A percentile compares a stretch with the other conserved stretches of the same genome.
These are phyloP conservation scores for Tulasnella sp. DNA, from an alignment of 768 basidiomycete genomes.

Conservation along the genomic window DNA sequence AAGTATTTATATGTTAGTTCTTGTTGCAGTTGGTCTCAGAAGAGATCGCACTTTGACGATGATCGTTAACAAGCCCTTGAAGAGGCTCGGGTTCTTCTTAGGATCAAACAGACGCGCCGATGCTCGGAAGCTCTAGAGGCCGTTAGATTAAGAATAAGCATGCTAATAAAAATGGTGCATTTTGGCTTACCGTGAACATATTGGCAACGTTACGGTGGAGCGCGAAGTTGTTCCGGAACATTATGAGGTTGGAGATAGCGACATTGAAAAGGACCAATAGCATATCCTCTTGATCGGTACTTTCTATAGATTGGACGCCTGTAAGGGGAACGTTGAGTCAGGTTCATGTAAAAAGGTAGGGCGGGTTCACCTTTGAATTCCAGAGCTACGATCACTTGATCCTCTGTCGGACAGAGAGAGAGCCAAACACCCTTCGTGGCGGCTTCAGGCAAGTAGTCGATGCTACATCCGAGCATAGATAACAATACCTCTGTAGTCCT, in stretches of 20 bases:
- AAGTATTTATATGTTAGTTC: no score
- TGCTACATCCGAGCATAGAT: background rate
- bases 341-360: background rate
- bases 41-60: constrained; percentile 53
- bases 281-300: constrained; percentile 60
- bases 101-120: constrained; percentile 50
- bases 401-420: constrained; percentile 59
- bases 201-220: constrained; percentile 58
- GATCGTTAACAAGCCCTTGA: constrained; percentile 56
- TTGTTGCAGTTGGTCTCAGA: no score
- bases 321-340: no score
- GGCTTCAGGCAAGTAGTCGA: background rate
- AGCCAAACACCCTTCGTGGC: constrained; percentile 56
- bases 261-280: constrained; percentile 62
- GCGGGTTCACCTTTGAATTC: constrained; percentile 55
- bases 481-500: constrained; percentile 10
- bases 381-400: constrained; percentile 53
- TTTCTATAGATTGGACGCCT: constrained; percentile 61
- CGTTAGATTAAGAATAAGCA: background rate
- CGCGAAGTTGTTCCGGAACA: constrained; percentile 65
- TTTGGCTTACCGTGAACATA: constrained; percentile 49
- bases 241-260: constrained; percentile 57
- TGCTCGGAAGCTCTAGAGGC: constrained; percentile 30
- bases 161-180: constrained; percentile 33
- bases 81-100: constrained; percentile 53